Evolutionary conservation across 2,329 filamentous ascomycete genomes (phyloP).

Genomic region (Sclerotinia minor): DNA sequence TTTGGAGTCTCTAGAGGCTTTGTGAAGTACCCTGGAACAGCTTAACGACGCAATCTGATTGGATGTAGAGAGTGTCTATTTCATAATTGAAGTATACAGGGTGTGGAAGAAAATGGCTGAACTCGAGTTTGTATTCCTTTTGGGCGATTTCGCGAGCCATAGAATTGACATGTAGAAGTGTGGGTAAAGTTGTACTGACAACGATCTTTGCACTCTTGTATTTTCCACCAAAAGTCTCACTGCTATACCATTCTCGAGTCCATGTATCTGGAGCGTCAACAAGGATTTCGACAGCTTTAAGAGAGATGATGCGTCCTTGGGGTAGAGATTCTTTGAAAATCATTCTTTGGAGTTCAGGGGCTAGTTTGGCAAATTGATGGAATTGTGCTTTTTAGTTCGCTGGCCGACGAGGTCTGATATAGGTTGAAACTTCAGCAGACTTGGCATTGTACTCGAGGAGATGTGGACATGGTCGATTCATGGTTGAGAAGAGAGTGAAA

Average conservation of each 20-base stretch:
- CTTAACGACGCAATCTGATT: not conserved
- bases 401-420: slow-evolving; percentile 1
- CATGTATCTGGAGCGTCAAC: slow-evolving; percentile 3
- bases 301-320: not conserved
- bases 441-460: slow-evolving; percentile 6
- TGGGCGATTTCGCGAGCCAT: not conserved
- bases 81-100: slow-evolving; percentile 15
- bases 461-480: slow-evolving; percentile 11
- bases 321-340: slow-evolving; percentile 14
- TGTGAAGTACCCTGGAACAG: not conserved
- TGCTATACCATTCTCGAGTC: slow-evolving; percentile 7
- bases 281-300: slow-evolving; percentile 7
- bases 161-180: not conserved
- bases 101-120: not conserved
- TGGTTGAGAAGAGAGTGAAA: not conserved
- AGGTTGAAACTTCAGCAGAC: not conserved
- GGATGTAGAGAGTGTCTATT: slow-evolving; percentile 11
- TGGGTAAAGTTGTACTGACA: not conserved
- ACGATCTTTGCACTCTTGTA: slow-evolving; percentile 11
- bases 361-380: slow-evolving; percentile 14
- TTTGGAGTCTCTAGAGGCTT: not conserved
- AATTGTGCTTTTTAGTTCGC: slow-evolving; percentile 3
- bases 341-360: slow-evolving; percentile 17
- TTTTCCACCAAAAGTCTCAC: not conserved
- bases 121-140: slow-evolving; percentile 14